These are phyloP conservation scores for Sextonia rubra DNA, from an alignment of 164 flowering plant genomes.

Conservation along the genomic window DNA sequence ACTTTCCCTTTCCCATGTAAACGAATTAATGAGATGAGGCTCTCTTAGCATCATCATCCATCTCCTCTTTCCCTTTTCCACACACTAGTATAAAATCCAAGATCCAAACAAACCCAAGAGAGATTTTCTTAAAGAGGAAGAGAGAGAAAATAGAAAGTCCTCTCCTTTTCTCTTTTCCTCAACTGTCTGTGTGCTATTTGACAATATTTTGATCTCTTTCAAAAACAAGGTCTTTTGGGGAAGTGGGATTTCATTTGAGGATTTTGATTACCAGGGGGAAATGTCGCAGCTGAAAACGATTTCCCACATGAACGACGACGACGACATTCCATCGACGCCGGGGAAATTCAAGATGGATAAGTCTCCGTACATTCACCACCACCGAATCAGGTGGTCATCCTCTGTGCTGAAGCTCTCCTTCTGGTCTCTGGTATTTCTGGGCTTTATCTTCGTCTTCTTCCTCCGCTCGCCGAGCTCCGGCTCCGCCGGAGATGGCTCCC, in stretches of 20 bases:
- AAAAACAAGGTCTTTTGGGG: no score
- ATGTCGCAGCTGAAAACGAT: constrained; percentile 45
- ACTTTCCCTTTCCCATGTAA: no score
- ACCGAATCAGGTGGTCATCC: constrained; percentile 47
- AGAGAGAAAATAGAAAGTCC: neutral
- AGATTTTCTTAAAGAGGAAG: no score
- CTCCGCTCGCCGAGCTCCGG: constrained; percentile 41
- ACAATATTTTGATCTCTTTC: neutral
- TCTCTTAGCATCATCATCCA: no score
- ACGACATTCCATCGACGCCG: constrained; percentile 60
- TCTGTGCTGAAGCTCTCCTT: constrained; percentile 59
- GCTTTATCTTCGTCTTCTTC: constrained; percentile 61
- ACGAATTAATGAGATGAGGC: no score
- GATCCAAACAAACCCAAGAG: no score
- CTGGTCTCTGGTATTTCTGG: constrained; percentile 58
- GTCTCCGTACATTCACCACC: constrained; percentile 35
- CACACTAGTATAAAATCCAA: no score
- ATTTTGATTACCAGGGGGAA: neutral
- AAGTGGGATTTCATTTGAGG: neutral
- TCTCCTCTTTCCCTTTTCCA: no score
- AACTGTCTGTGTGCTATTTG: neutral
- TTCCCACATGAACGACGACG: constrained; percentile 40
- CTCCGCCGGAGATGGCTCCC: constrained; percentile 34
- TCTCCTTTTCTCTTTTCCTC: neutral
- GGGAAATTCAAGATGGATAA: constrained; percentile 96